Conservation (phyloP, 2,329 filamentous ascomycete genomes). For the Aspergillus ustus region DNA sequence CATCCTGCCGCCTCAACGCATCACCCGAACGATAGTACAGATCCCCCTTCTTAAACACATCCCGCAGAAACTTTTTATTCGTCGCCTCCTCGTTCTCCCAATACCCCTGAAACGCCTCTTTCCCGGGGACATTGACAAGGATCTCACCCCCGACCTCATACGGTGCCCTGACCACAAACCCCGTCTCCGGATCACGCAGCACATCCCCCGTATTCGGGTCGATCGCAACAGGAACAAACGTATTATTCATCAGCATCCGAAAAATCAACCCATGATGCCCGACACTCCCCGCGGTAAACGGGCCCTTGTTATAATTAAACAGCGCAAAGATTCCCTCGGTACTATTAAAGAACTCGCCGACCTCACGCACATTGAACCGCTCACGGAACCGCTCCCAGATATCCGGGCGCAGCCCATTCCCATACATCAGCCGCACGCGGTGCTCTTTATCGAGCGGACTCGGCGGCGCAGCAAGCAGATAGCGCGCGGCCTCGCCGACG, state of each 20-base stretch:
- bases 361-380: constrained; percentile 56
- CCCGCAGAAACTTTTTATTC: constrained; percentile 64
- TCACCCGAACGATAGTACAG: constrained; percentile 72
- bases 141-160: constrained; percentile 78
- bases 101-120: constrained; percentile 70
- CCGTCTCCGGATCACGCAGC: constrained; percentile 67
- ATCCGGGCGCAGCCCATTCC: constrained; percentile 55
- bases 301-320: constrained; percentile 63
- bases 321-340: constrained; percentile 72
- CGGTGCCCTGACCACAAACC: constrained; percentile 65
- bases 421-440: constrained; percentile 50
- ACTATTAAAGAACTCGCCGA: constrained; percentile 78
- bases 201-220: constrained; percentile 72
- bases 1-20: constrained; percentile 62
- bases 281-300: constrained; percentile 67
- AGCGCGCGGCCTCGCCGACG: constrained; percentile 77
- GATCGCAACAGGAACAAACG: constrained; percentile 68
- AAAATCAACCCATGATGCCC: constrained; percentile 72
- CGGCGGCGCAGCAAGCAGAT: constrained; percentile 69
- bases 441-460: constrained; percentile 52
- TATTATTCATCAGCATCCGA: constrained; percentile 57
- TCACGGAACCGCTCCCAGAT: constrained; percentile 60
- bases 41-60: constrained; percentile 71
- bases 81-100: constrained; percentile 71
- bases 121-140: constrained; percentile 64